Conservation (phyloP, 2,329 filamentous ascomycete genomes). For the Alternaria sp. region DNA sequence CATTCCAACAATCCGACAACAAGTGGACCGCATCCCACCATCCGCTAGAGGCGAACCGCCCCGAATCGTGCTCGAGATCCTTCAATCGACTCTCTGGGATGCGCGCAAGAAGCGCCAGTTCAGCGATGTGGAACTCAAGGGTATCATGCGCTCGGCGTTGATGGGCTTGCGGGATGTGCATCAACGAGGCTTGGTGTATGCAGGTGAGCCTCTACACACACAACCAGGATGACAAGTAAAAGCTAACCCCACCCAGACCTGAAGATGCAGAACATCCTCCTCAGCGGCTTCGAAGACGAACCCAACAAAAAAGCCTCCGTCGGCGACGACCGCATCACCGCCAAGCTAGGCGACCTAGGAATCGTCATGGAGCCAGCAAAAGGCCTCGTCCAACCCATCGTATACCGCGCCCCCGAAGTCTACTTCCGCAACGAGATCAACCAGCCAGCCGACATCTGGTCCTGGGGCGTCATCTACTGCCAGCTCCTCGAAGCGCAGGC, state of each 20-base stretch:
- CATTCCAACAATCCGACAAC: slow-evolving; percentile 11
- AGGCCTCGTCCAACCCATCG: slow-evolving; percentile 15
- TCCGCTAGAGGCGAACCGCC: slow-evolving; percentile 6
- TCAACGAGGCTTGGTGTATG: slow-evolving; percentile 12
- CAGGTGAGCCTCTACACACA: neutral
- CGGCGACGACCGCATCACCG: slow-evolving; percentile 2
- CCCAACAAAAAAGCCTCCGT: neutral
- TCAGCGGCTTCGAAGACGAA: slow-evolving; percentile 7
- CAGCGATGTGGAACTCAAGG: slow-evolving; percentile 15
- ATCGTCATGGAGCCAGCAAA: slow-evolving; percentile 18
- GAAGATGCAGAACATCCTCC: slow-evolving; percentile 17
- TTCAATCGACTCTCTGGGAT: slow-evolving; percentile 15
- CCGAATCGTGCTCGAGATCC: slow-evolving; percentile 12
- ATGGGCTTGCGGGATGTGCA: slow-evolving; percentile 14
- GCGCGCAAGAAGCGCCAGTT: slow-evolving; percentile 14
- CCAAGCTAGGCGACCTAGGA: slow-evolving; percentile 15
- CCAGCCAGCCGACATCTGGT: slow-evolving; percentile 14
- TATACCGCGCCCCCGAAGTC: slow-evolving; percentile 17
- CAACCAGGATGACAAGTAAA: rapidly evolving
- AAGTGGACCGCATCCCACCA: slow-evolving; percentile 15
- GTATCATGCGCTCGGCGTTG: slow-evolving; percentile 14
- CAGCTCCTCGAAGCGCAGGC: slow-evolving; percentile 17
- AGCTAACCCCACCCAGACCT: slow-evolving; percentile 4
- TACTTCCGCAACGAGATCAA: slow-evolving; percentile 18
- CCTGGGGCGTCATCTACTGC: slow-evolving; percentile 16